A percentile compares a stretch with the other conserved stretches of the same genome.
Conservation (phyloP, 1,139 yeast genomes). For the Insectozyma bohioensis region DNA sequence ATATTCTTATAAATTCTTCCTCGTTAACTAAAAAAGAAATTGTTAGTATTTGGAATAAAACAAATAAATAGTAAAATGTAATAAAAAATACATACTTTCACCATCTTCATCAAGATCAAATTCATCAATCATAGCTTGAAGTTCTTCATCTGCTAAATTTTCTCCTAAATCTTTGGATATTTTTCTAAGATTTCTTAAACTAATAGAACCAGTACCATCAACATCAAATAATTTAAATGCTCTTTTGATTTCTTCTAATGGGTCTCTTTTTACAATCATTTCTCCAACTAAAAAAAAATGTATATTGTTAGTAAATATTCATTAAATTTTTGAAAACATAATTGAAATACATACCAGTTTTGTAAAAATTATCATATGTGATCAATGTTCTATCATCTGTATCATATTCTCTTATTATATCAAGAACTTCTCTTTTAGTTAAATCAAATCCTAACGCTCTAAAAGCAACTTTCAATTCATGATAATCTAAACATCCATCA, state of each 20-base stretch:
- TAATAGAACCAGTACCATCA: slow-evolving; percentile 83
- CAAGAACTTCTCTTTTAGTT: slow-evolving; percentile 75
- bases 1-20: slow-evolving; percentile 89
- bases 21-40: slow-evolving; percentile 56
- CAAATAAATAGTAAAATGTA: not conserved
- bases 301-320: too few relatives aligned
- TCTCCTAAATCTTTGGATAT: slow-evolving; percentile 95
- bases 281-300: slow-evolving; percentile 60
- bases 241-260: slow-evolving; percentile 85
- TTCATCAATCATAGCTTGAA: slow-evolving; percentile 96
- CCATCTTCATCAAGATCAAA: slow-evolving; percentile 97
- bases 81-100: slow-evolving; percentile 51
- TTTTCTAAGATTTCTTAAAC: slow-evolving; percentile 76
- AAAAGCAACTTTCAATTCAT: slow-evolving; percentile 89
- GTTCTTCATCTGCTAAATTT: slow-evolving; percentile 85
- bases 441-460: slow-evolving; percentile 92
- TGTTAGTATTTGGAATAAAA: slow-evolving; percentile 21
- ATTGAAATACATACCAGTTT: slow-evolving; percentile 51
- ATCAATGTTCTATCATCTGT: slow-evolving; percentile 72
- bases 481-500: slow-evolving; percentile 89
- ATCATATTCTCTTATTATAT: slow-evolving; percentile 79
- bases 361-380: slow-evolving; percentile 78
- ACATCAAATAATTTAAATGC: slow-evolving; percentile 92
- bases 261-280: slow-evolving; percentile 80
- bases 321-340: too few relatives aligned